These are phyloP conservation scores for Macrolepiota fuliginosa DNA, from an alignment of 768 basidiomycete species.

Conservation along the genomic window DNA sequence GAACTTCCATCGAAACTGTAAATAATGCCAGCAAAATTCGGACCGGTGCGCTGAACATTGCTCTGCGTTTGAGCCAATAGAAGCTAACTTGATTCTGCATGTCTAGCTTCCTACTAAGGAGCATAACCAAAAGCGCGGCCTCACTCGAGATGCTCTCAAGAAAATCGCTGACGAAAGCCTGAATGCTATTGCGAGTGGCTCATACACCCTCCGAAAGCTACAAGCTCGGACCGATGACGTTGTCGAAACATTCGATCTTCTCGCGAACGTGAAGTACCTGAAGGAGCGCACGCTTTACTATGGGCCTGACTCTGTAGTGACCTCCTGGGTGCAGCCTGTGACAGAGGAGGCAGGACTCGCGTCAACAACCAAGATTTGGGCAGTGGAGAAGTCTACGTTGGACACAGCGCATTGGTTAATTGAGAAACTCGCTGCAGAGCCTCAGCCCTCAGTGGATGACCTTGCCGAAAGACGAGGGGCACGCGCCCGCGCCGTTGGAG, in stretches of 20 bases:
- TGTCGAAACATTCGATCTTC: slow-evolving; percentile 14
- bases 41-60: background rate
- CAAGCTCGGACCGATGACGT: background rate
- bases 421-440: slow-evolving; percentile 6
- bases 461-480: background rate
- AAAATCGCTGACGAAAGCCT: background rate
- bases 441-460: background rate
- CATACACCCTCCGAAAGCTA: background rate
- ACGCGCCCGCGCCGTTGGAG: slow-evolving; percentile 35
- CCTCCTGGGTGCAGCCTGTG: slow-evolving; percentile 35
- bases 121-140: background rate
- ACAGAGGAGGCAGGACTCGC: background rate
- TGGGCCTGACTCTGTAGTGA: slow-evolving; percentile 42
- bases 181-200: background rate
- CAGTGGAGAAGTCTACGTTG: slow-evolving; percentile 50
- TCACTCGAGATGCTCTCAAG: background rate
- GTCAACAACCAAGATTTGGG: slow-evolving; percentile 25
- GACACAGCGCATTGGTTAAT: slow-evolving; percentile 39
- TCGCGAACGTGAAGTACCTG: slow-evolving; percentile 21
- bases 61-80: background rate
- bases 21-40: background rate
- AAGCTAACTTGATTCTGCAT: background rate
- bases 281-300: slow-evolving; percentile 48
- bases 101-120: background rate
- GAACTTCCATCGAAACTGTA: background rate